Evolutionary conservation across 73 alveolate species (phyloP).

Genomic region (Paramecium bursaria): DNA sequence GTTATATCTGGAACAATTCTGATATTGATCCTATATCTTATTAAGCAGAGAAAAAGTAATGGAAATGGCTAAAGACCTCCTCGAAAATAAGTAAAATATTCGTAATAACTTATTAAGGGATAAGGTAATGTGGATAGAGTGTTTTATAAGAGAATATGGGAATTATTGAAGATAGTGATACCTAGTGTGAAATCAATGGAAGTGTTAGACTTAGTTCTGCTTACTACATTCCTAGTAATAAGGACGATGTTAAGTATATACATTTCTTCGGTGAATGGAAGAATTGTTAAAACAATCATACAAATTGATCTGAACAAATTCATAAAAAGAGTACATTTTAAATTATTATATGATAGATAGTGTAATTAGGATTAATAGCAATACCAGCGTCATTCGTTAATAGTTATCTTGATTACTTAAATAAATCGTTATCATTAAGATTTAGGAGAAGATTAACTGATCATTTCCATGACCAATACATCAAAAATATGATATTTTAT

Average conservation of each 20-base stretch:
- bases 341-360: conserved; percentile 55
- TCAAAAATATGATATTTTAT: conserved; percentile 84
- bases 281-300: conserved; percentile 88
- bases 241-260: conserved; percentile 87
- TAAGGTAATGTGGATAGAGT: conserved; percentile 85
- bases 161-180: conserved; percentile 80
- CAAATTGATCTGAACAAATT: conserved; percentile 68
- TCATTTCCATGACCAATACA: conserved; percentile 80
- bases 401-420: conserved; percentile 81
- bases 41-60: too few relatives aligned
- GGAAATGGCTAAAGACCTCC: too few relatives aligned
- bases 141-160: conserved; percentile 76
- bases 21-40: too few relatives aligned
- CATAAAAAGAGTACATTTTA: conserved; percentile 62
- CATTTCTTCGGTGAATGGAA: conserved; percentile 89
- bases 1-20: too few relatives aligned
- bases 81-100: too few relatives aligned
- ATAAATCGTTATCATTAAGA: conserved; percentile 78
- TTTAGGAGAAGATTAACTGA: conserved; percentile 85
- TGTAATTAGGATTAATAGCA: conserved; percentile 79
- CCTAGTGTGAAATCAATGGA: conserved; percentile 80
- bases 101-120: too few relatives aligned
- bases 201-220: conserved; percentile 70
- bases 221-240: conserved; percentile 69
- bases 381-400: conserved; percentile 90